phyloP scores from a whole-genome alignment of 2,329 filamentous ascomycete species.

The Ambrosiella xylebori region DNA sequence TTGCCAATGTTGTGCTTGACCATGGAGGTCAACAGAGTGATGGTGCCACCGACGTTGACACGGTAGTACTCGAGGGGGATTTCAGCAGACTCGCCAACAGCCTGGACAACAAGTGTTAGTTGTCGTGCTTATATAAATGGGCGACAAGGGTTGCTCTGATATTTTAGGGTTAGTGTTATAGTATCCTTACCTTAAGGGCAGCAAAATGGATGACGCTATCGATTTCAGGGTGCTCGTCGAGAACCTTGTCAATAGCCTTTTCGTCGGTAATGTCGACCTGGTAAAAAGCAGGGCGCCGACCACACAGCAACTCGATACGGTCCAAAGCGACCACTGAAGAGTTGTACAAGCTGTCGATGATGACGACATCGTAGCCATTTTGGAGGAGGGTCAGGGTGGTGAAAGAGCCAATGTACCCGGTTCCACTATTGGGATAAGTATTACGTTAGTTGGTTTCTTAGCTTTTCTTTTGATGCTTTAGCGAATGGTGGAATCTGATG shows the following conservation, averaged over 20 bases:
- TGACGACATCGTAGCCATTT: constrained; percentile 89
- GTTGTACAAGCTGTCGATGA: constrained; percentile 95
- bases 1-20: constrained; percentile 78
- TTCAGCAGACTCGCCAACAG: constrained; percentile 86
- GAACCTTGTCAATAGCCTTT: constrained; percentile 67
- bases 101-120: constrained; percentile 31
- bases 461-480: background rate
- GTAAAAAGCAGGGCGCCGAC: constrained; percentile 73
- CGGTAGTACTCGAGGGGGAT: constrained; percentile 95
- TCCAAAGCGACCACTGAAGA: constrained; percentile 82
- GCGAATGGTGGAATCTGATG: background rate
- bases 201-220: constrained; percentile 99
- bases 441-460: background rate
- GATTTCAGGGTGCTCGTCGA: constrained; percentile 76
- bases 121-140: background rate
- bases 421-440: constrained; percentile 47
- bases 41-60: constrained; percentile 87
- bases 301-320: constrained; percentile 84
- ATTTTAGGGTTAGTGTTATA: constrained; percentile 11
- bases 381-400: constrained; percentile 82
- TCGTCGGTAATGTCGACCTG: constrained; percentile 80
- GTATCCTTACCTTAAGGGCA: constrained; percentile 60
- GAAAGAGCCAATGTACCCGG: constrained; percentile 98
- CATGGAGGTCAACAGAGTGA: constrained; percentile 77
- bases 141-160: constrained; percentile 6